Conservation (phyloP, 257 asterid genomes). For the Penstemon eatonii region DNA sequence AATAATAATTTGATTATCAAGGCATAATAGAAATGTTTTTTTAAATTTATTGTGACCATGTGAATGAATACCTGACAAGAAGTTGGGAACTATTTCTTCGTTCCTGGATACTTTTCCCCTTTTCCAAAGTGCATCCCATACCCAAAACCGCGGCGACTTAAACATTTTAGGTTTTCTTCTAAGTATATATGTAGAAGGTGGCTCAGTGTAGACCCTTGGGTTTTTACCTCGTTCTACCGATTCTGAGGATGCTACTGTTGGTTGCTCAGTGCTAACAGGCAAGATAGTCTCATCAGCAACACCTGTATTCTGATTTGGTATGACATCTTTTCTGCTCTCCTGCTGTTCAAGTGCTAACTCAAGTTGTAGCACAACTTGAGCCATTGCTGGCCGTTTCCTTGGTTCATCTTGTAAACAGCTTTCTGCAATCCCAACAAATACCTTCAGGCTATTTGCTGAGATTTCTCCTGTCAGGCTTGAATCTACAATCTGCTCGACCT, state of each 20-base stretch:
- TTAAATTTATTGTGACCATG: not conserved
- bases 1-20: no score
- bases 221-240: not conserved
- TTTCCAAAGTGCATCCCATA: constrained; percentile 35
- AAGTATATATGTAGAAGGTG: constrained; percentile 13
- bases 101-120: constrained; percentile 26
- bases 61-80: constrained; percentile 26
- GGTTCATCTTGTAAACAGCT: constrained; percentile 52
- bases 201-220: constrained; percentile 4
- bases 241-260: constrained; percentile 9
- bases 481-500: constrained; percentile 42
- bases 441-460: constrained; percentile 35
- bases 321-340: constrained; percentile 22
- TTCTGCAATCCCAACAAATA: constrained; percentile 36
- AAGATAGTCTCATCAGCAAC: constrained; percentile 13
- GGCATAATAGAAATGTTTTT: not conserved
- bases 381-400: constrained; percentile 49
- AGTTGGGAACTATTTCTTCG: not conserved
- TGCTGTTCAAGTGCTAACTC: constrained; percentile 45
- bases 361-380: not conserved
- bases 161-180: constrained; percentile 18
- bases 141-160: constrained; percentile 27
- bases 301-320: constrained; percentile 8
- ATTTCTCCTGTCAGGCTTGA: constrained; percentile 36
- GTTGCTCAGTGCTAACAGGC: constrained; percentile 15